Evolutionary conservation across 2,329 filamentous ascomycete genomes (phyloP).

Genomic region (Aspergillus ibericus): DNA sequence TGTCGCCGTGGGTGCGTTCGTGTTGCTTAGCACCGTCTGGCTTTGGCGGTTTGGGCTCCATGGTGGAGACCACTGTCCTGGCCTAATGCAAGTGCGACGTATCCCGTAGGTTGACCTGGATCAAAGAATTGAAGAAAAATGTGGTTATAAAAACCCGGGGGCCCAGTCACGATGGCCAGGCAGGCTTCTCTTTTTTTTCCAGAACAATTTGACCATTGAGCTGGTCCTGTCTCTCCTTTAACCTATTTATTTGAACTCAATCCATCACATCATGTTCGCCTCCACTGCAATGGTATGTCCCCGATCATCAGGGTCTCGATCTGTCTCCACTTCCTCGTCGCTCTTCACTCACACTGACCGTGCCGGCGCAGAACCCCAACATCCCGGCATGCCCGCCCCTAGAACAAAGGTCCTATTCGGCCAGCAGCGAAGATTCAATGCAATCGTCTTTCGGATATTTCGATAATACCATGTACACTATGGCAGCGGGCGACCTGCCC

Average conservation of each 20-base stretch:
- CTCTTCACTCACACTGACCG: background rate
- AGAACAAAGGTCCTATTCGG: slow-evolving; percentile 23
- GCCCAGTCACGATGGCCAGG: slow-evolving; percentile 2
- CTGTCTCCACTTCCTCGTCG: background rate
- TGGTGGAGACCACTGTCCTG: slow-evolving; percentile 14
- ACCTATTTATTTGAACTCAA: slow-evolving; percentile 4
- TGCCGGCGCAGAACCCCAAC: slow-evolving; percentile 12
- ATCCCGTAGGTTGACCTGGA: slow-evolving; percentile 9
- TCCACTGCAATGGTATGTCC: slow-evolving; percentile 11
- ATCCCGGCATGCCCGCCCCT: slow-evolving; percentile 22
- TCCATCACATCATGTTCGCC: slow-evolving; percentile 8
- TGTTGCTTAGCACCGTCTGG: slow-evolving; percentile 13
- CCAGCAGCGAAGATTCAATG: slow-evolving; percentile 21
- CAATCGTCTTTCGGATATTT: slow-evolving; percentile 17
- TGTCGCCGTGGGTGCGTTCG: slow-evolving; percentile 20
- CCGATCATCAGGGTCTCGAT: background rate
- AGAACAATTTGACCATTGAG: slow-evolving; percentile 1
- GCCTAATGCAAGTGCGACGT: slow-evolving; percentile 23
- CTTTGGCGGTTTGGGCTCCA: slow-evolving; percentile 1
- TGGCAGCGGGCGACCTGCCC: slow-evolving; percentile 12
- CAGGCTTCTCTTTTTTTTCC: background rate
- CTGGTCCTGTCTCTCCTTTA: background rate
- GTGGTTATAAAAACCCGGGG: slow-evolving; percentile 9
- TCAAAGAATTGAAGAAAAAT: slow-evolving; percentile 8
- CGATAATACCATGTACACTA: slow-evolving; percentile 14